Evolutionary conservation across 192 early-diverging fungal species (phyloP).

Genomic region (Obelidium mucronatum): DNA sequence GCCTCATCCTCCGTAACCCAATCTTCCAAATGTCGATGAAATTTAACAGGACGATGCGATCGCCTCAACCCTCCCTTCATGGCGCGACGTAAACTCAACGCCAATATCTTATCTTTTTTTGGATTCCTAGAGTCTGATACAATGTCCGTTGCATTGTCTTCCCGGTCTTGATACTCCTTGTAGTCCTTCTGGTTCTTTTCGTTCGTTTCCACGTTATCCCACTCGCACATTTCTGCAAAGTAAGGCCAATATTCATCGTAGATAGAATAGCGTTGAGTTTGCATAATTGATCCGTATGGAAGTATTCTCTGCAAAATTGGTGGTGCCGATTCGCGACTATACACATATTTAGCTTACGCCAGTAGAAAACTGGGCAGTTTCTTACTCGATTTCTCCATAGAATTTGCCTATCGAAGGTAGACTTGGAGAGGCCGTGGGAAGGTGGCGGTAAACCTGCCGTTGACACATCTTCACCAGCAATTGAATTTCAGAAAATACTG

Average conservation of each 20-base stretch:
- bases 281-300: not conserved
- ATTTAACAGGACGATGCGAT: too few species aligned
- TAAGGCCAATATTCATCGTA: not conserved
- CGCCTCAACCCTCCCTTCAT: too few species aligned
- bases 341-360: too few species aligned
- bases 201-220: not conserved
- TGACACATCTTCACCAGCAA: too few species aligned
- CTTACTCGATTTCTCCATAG: not conserved
- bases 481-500: too few species aligned
- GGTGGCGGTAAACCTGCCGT: too few species aligned
- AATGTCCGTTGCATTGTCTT: not conserved
- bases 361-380: not conserved
- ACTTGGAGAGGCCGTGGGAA: too few species aligned
- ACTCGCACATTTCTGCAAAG: not conserved
- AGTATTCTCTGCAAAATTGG: not conserved
- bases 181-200: not conserved
- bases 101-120: conserved; percentile 1
- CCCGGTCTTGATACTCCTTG: not conserved
- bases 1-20: too few species aligned
- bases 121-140: not conserved
- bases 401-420: too few species aligned
- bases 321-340: not conserved
- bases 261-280: not conserved
- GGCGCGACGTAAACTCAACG: not conserved
- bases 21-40: too few species aligned